Base-by-base conservation (phyloP, 768 basidiomycete species). In the Lactarius pseudohatsudake region DNA sequence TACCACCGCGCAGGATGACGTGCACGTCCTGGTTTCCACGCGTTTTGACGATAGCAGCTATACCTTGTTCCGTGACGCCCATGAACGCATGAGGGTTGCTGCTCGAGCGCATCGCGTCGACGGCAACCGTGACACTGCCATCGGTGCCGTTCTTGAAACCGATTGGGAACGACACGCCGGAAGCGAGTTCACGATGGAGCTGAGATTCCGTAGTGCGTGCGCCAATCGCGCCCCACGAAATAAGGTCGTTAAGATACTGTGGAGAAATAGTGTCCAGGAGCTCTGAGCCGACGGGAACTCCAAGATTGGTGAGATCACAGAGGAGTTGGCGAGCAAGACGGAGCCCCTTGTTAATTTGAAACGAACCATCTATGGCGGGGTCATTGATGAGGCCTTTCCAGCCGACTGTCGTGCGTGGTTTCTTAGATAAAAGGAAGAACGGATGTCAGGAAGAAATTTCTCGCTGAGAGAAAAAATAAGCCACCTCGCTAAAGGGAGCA, bases 111-210 rank as follows among this genome's bases (percentile, higher is more conserved):
- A 98, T 98, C 18, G 96, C 97, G 76, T 99, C 97, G 64, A 98
- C 91, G 3, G 96, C 96, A 41, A 98, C 93, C 0, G 85, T 79
- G 58, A 98, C 72, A 53, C 87, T 88, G 62, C 97, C 97, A 76
- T 98, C 96, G 3, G 97, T 99, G 62, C 97, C 96, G 76, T 99
- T 99, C 79, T 99, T 99, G 88, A 99, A 99, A 10, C 94, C 93
- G 70, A 98, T 94, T 26, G 97, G 96, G 88, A 97, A 98, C 60
- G 96, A 97, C 30, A 92, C 89, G 74, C 96, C 96, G 4, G 91
- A 94, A 5, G 94, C 95, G 55, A 98, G 89, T 77, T 98, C 97
- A 65, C 97, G 89, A 74, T 98, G 97, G 9, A 99, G 86, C 77
- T 98, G 96, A 3, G 91, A 93, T 77, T 99, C 97, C 43, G 97